These are phyloP conservation scores for Myotisia sp. DNA, from an alignment of 2,329 filamentous ascomycete species.

Conservation along the genomic window DNA sequence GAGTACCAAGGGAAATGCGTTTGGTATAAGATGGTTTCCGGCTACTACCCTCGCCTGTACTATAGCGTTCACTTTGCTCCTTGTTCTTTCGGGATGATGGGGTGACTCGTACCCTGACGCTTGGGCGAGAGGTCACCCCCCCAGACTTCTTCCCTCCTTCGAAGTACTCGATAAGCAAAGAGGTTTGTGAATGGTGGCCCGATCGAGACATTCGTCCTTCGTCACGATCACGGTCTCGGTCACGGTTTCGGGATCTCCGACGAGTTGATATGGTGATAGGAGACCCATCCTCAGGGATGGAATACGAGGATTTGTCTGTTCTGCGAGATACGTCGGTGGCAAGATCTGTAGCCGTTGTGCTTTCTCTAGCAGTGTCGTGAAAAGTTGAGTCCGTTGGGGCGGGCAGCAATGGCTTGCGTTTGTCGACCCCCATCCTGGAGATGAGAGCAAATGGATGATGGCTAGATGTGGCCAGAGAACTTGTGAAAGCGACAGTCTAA, in stretches of 20 bases:
- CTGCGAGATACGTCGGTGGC: slow-evolving; percentile 37
- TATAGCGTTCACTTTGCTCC: slow-evolving; percentile 56
- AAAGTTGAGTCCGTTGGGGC: slow-evolving; percentile 36
- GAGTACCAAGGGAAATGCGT: slow-evolving; percentile 48
- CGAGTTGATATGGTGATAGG: slow-evolving; percentile 78
- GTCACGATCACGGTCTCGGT: slow-evolving; percentile 41
- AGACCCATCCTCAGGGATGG: slow-evolving; percentile 44
- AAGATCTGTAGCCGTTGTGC: slow-evolving; percentile 32
- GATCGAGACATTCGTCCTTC: slow-evolving; percentile 36
- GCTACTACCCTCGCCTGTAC: slow-evolving; percentile 68
- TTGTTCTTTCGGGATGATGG: slow-evolving; percentile 51
- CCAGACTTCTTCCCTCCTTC: slow-evolving; percentile 57
- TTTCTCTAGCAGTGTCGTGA: slow-evolving; percentile 30
- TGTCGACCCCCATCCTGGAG: slow-evolving; percentile 34
- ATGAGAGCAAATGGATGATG: slow-evolving; percentile 1
- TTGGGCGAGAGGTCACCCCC: slow-evolving; percentile 54
- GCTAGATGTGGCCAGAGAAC: no score
- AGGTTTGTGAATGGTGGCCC: slow-evolving; percentile 61
- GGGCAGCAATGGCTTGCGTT: slow-evolving; percentile 35
- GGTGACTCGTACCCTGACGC: slow-evolving; percentile 66
- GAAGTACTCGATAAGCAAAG: slow-evolving; percentile 87
- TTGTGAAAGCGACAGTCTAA: no score
- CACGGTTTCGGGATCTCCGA: slow-evolving; percentile 29
- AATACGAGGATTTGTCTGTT: slow-evolving; percentile 38
- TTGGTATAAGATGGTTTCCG: slow-evolving; percentile 57